A percentile compares a stretch with the other conserved stretches of the same genome.
Evolutionary conservation across 2,329 filamentous ascomycete species (phyloP).

Genomic region (Aureobasidium namibiae): DNA sequence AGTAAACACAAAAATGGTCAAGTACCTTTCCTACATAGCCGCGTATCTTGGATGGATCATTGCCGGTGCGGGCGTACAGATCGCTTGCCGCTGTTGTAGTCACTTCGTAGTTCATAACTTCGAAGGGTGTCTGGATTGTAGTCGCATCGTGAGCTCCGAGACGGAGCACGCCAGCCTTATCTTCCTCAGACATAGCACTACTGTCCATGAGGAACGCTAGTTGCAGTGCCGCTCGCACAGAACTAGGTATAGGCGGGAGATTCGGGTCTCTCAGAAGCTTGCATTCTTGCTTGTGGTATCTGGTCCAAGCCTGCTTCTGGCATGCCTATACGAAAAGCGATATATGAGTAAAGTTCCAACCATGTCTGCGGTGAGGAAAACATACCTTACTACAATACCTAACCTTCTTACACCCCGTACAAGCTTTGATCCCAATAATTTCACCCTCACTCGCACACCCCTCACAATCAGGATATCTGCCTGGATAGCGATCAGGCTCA

Average conservation of each 20-base stretch:
- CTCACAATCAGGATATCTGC: neutral
- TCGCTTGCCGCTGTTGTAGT: neutral
- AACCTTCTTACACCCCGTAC: slow-evolving; percentile 49
- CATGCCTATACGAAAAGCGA: slow-evolving; percentile 38
- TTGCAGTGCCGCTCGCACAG: slow-evolving; percentile 48
- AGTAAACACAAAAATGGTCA: neutral
- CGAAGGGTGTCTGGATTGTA: neutral
- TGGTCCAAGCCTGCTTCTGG: slow-evolving; percentile 52
- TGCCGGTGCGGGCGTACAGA: neutral
- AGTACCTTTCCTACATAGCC: slow-evolving; percentile 3
- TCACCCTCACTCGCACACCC: slow-evolving; percentile 6
- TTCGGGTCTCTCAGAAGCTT: slow-evolving; percentile 37
- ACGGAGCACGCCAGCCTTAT: slow-evolving; percentile 35
- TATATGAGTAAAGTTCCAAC: neutral
- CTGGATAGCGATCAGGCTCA: neutral
- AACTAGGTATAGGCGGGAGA: slow-evolving; percentile 41
- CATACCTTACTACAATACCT: slow-evolving; percentile 53
- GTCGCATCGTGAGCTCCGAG: slow-evolving; percentile 21
- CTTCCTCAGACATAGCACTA: slow-evolving; percentile 27
- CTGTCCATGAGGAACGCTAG: slow-evolving; percentile 40
- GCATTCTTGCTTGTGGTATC: slow-evolving; percentile 53
- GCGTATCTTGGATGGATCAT: neutral
- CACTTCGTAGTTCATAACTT: neutral
- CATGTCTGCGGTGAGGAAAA: neutral
- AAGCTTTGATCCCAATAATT: slow-evolving; percentile 40